Evolutionary conservation across 768 basidiomycete genomes (phyloP), one percentile per base, ranked within the genome.

Genomic region (Leccinum broughii): DNA sequence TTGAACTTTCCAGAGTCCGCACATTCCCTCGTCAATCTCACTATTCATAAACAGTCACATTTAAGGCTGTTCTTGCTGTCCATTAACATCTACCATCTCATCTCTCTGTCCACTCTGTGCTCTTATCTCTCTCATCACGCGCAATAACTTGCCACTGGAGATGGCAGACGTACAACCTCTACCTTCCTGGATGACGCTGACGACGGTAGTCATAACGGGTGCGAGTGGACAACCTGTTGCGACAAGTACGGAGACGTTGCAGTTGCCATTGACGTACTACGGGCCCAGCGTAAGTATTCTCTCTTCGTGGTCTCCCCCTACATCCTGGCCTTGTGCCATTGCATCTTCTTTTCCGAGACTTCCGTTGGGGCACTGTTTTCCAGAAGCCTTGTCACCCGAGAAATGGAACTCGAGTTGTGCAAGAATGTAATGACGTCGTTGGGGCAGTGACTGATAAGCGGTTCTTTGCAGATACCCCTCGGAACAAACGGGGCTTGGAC

Each of bases 201-300:
- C 78, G 37, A 77, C 81, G 34, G 77, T 83, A 17, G 75, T 83
- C 32, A 69, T 85, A 51, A 84, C 84, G 7, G 78, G 85, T 67
- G 75, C 77, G 3, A 77, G 76, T 55, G 89, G 88, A 53, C 73
- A 74, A 22, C 80, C 82, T 35, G 66, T 85, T 57, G 77, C 83
- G 52, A 90, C 88, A 14, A 77, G 79, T 48, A 85, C 84, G 26
- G 76, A 89, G 26, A 76, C 88, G 10, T 66, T 90, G 28, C 84
- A 80, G 64, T 69, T 92, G 54, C 89, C 92, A 44, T 76, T 92
- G 64, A 92, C 91, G 0, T 93, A 93, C 74, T 91, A 83, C 64
- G 92, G 92, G 32, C 90, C 92, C 56, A 86, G 87, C 72, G 90
- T 92, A 70, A 83, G 90, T 83, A 13, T 15, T 56, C 37, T 6